Base-by-base conservation (phyloP, 2,329 filamentous ascomycete genomes). In the Diaporthe sp. region DNA sequence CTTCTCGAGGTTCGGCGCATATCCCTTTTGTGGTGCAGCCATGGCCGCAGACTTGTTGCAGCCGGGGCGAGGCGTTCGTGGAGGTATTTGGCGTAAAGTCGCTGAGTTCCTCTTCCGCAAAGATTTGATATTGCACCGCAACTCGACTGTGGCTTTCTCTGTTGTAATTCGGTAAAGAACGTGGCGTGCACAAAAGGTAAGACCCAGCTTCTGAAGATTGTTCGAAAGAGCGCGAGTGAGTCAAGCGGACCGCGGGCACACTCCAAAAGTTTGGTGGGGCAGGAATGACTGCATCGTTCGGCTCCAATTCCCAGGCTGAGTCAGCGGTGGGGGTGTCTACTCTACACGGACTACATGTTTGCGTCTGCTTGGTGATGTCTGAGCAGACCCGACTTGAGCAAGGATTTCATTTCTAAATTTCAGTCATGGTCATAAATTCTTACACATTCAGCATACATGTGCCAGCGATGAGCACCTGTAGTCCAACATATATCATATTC, bases 1-100 rank as follows among this genome's bases (percentile, higher is more conserved):
- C 66, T 92, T 93, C 61, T 92, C 90, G 77, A 98, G 87, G 78
- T 92, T 93, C 57, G 95, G 95, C 83, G 94, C 92, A 82, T 90
- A 85, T 79, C 89, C 86, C 78, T 85, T 84, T 72, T 86, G 85
- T n/a, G 86, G 82, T 72, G 89, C 84, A 75, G 91, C 88, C 92
- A 94, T 94, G 35, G 35, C 40, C 22, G 30, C 47, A 42, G 47
- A 38, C 47, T 35, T 35, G 45, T 52, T 28, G 38, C n/a, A 33
- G 64, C 38, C 40, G 28, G 38, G 13, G 40, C 9, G 22, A 12
- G 6, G 40, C 4, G 9, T 47, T 19, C 38, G 30, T 19, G 28
- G 30, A 1, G 30, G 38, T 30, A 3, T 13, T 54, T n/a, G n/a
- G 25, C 30, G 40, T 28, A n/a, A 25, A 7, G n/a, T 50, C 1